phyloP scores from a whole-genome alignment of 2,329 filamentous ascomycete species.

The Periconia sp. region DNA sequence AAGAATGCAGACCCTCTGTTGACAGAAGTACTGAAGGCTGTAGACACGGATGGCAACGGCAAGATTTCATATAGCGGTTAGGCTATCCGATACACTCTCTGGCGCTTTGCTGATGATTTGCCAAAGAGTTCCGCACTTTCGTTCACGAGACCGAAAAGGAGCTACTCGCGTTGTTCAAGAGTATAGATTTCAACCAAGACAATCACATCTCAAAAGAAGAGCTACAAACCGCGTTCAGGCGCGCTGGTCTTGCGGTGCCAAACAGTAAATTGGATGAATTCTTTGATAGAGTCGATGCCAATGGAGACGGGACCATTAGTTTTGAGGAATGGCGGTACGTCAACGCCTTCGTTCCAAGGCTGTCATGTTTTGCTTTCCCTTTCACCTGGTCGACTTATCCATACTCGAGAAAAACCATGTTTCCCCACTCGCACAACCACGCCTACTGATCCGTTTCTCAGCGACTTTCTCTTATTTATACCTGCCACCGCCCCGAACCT shows the following conservation, averaged over 20 bases:
- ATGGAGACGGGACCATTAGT: constrained; percentile 82
- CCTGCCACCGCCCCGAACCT: constrained; percentile 70
- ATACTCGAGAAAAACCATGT: neutral
- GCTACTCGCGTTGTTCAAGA: constrained; percentile 77
- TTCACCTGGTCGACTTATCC: neutral
- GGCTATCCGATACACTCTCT: constrained; percentile 8
- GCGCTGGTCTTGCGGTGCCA: constrained; percentile 77
- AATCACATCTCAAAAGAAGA: constrained; percentile 87
- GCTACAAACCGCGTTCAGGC: constrained; percentile 74
- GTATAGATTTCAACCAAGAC: constrained; percentile 83
- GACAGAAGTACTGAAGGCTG: constrained; percentile 74
- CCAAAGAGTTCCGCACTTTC: constrained; percentile 81
- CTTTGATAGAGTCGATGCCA: constrained; percentile 85
- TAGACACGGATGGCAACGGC: constrained; percentile 86
- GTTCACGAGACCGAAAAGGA: constrained; percentile 85
- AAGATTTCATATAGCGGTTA: constrained; percentile 86
- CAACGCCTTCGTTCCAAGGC: neutral
- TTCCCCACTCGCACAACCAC: neutral
- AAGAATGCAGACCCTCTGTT: constrained; percentile 92
- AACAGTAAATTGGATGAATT: constrained; percentile 78
- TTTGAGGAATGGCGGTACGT: constrained; percentile 96
- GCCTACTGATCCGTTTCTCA: constrained; percentile 18
- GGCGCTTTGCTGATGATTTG: constrained; percentile 16
- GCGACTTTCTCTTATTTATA: constrained; percentile 93
- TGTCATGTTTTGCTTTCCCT: neutral